phyloP scores from a whole-genome alignment of 2,329 filamentous ascomycete genomes.

The Colletotrichum navitas region DNA sequence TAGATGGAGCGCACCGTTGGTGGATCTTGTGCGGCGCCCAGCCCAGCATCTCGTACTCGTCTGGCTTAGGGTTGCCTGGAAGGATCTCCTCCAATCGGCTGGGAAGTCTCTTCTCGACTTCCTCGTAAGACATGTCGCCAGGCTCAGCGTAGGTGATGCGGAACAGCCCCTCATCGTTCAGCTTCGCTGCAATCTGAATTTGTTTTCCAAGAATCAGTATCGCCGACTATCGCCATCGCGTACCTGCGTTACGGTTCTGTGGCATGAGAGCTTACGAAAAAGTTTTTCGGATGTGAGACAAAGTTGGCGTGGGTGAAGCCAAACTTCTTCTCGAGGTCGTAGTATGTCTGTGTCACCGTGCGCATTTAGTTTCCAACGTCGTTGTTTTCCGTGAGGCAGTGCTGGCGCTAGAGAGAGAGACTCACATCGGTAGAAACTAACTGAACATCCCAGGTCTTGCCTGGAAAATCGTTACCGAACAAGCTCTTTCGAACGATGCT shows the following conservation, averaged over 20 bases:
- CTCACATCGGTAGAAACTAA: constrained; percentile 1
- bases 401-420: too few species aligned
- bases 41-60: neutral
- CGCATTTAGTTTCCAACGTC: too few species aligned
- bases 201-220: too few species aligned
- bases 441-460: constrained; percentile 6
- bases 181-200: constrained; percentile 2
- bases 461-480: constrained; percentile 1
- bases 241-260: too few species aligned
- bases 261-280: neutral
- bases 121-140: constrained; percentile 57
- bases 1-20: constrained; percentile 61
- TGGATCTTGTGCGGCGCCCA: constrained; percentile 54
- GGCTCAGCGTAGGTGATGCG: constrained; percentile 66
- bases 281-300: neutral
- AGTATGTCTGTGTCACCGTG: neutral
- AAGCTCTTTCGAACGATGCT: neutral
- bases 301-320: constrained; percentile 8
- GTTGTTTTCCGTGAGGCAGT: too few species aligned
- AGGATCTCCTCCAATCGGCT: constrained; percentile 55
- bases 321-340: constrained; percentile 3
- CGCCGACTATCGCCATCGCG: too few species aligned
- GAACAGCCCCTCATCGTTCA: constrained; percentile 51
- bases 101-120: constrained; percentile 63
- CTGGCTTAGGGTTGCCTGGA: neutral